Percentiles rank a stretch among this genome's conserved stretches.
These are phyloP conservation scores for Arxiozyma slooffiae DNA, from an alignment of 1,139 yeast species.

Conservation along the genomic window DNA sequence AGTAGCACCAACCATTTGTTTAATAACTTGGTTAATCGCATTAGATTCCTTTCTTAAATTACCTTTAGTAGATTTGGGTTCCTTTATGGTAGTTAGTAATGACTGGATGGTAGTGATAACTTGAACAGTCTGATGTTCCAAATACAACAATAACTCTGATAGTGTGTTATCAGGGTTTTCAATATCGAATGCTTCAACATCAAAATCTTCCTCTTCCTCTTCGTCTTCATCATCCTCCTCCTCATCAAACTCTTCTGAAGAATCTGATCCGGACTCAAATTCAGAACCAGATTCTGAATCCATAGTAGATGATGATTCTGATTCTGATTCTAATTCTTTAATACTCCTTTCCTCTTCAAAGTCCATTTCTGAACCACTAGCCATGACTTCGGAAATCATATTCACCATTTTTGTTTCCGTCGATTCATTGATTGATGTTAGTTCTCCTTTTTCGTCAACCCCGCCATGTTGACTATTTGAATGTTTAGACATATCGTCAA, in stretches of 20 bases:
- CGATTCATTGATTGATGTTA: not conserved
- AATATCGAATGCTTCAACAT: conserved; percentile 65
- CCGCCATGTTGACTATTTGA: not conserved
- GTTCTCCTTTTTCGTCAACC: not conserved
- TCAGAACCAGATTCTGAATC: not conserved
- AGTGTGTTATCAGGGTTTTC: conserved; percentile 83
- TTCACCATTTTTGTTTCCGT: conserved; percentile 2
- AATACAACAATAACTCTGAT: conserved; percentile 69
- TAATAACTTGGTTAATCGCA: conserved; percentile 67
- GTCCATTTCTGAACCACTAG: not conserved
- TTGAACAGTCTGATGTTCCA: conserved; percentile 89
- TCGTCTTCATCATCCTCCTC: conserved; percentile 9
- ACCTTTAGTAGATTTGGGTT: conserved; percentile 68
- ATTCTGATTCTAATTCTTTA: conserved; percentile 1
- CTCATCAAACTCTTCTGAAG: conserved; percentile 1
- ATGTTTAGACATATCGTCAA: not conserved
- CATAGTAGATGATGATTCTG: conserved; percentile 1
- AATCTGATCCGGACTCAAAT: conserved; percentile 1
- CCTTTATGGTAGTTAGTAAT: conserved; percentile 63
- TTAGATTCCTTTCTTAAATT: conserved; percentile 61
- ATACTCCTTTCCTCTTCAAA: not conserved
- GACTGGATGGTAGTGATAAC: conserved; percentile 86
- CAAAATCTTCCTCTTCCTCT: conserved; percentile 37
- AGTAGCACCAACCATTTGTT: conserved; percentile 86
- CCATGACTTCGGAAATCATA: not conserved